Conservation (phyloP, 495 filamentous ascomycete species). For the Acidomyces sp. region DNA sequence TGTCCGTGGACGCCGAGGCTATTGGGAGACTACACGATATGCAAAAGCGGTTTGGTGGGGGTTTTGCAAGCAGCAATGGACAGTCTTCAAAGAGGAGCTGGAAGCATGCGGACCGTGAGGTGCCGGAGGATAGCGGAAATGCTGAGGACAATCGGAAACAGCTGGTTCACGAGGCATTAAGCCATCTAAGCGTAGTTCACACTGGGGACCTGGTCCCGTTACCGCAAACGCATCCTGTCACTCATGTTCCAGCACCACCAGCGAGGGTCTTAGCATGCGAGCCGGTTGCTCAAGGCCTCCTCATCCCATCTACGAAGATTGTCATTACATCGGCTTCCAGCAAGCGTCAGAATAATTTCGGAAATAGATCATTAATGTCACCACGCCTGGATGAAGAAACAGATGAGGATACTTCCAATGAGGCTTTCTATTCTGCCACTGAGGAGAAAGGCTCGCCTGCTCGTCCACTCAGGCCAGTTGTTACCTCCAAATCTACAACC, state of each 20-base stretch:
- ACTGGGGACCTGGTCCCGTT: conserved; percentile 72
- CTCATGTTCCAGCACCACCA: conserved; percentile 69
- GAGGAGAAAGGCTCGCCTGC: conserved; percentile 48
- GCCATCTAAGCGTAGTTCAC: conserved; percentile 60
- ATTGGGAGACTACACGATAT: conserved; percentile 48
- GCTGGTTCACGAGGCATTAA: conserved; percentile 64
- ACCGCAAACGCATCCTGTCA: conserved; percentile 77
- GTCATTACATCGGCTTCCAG: conserved; percentile 39
- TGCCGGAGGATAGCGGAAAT: not conserved
- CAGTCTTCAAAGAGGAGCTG: conserved; percentile 24
- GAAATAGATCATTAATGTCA: conserved; percentile 20
- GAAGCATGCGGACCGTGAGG: conserved; percentile 7
- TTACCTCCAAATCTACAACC: conserved; percentile 39
- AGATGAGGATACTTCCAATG: conserved; percentile 65
- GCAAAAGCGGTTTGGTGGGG: conserved; percentile 50
- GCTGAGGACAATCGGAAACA: conserved; percentile 49
- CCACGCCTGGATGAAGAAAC: conserved; percentile 48
- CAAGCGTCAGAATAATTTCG: conserved; percentile 38
- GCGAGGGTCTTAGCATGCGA: conserved; percentile 52
- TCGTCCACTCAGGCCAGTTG: conserved; percentile 16
- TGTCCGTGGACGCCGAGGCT: conserved; percentile 69
- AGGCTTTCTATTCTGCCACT: conserved; percentile 77
- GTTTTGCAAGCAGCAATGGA: conserved; percentile 35
- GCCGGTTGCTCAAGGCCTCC: conserved; percentile 71
- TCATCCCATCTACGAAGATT: conserved; percentile 54